phyloP scores from a whole-genome alignment of 768 basidiomycete species.

The Hemileccinum impolitum region DNA sequence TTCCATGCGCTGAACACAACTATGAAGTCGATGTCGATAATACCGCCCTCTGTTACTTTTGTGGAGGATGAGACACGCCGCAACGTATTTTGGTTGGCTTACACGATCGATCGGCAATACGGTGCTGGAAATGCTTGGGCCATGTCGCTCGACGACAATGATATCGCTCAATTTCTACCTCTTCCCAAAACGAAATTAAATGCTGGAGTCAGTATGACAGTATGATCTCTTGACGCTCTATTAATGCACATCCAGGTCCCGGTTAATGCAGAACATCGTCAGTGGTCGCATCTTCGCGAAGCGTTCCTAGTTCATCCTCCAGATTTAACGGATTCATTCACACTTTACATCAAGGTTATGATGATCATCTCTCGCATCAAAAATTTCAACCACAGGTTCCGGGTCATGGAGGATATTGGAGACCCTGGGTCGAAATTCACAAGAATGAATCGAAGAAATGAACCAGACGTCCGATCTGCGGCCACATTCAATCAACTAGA shows the following conservation, averaged over 20 bases:
- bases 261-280: conserved; percentile 50
- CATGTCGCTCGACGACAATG: conserved; percentile 65
- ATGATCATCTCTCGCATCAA: conserved; percentile 63
- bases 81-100: conserved; percentile 73
- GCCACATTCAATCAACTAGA: conserved; percentile 65
- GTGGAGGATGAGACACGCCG: conserved; percentile 70
- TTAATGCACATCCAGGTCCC: conserved; percentile 36
- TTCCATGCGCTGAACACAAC: conserved; percentile 64
- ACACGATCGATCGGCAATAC: conserved; percentile 63
- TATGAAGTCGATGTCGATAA: conserved; percentile 53
- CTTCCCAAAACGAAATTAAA: conserved; percentile 58
- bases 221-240: not conserved
- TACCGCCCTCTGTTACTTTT: conserved; percentile 55
- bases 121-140: conserved; percentile 73
- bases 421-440: conserved; percentile 37
- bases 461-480: conserved; percentile 57
- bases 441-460: conserved; percentile 33
- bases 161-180: conserved; percentile 69
- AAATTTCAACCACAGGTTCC: conserved; percentile 64
- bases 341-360: conserved; percentile 64
- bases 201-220: conserved; percentile 46
- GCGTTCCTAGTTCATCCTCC: conserved; percentile 60
- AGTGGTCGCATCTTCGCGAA: conserved; percentile 64
- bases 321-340: conserved; percentile 65
- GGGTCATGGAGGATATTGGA: conserved; percentile 56